Evolutionary conservation across 306 rosid species (phyloP), one percentile per base, ranked within the genome.

Genomic region (Malus fusca): DNA sequence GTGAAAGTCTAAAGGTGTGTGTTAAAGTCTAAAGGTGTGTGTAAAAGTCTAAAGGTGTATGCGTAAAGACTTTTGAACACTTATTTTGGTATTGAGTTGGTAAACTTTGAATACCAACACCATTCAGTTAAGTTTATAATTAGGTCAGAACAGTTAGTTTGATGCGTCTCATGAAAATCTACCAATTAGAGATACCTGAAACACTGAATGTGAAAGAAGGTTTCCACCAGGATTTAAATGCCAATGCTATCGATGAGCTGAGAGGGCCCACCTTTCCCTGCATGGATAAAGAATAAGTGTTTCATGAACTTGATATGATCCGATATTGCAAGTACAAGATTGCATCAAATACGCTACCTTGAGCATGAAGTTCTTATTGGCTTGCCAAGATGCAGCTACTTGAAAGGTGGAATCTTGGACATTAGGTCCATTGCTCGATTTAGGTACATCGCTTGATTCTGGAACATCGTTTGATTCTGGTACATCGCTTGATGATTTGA

Each of bases 191-290:
- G 69, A 62, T 74, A 95, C 99, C 99, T 88, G 99, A 90, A 83
- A 95, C 71, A 82, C 80, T 89, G 83, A 88, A 85, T 75, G 99
- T 90, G 81, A 95, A 90, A 76, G 99, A 83, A 80, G 99, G 99
- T 83, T 90, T 92, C 99, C 97, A 95, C 99, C 99, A 95, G 65
- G 97, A 90, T 79, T 95, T 95, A 84, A 92, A 90, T 68, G 97
- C 97, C 81, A 87, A 69, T 71, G 90, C 89, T 67, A 84, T 58
- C 21, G 97, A 83, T 55, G 96, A 95, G 85, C 89, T 88, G 55
- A 71, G 86, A 79, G 93, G 92, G 66, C 99, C 97, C 73, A 69
- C 81, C 86, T 95, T 95, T 64, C 89, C 97, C 99, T 95, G 87
- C 78, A 88, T 72, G 78, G 40, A 78, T 26, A 22, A 58, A 74